Evolutionary conservation across 2,329 filamentous ascomycete genomes (phyloP), one percentile per base, ranked within the genome.

Genomic region (Alternaria sp.): DNA sequence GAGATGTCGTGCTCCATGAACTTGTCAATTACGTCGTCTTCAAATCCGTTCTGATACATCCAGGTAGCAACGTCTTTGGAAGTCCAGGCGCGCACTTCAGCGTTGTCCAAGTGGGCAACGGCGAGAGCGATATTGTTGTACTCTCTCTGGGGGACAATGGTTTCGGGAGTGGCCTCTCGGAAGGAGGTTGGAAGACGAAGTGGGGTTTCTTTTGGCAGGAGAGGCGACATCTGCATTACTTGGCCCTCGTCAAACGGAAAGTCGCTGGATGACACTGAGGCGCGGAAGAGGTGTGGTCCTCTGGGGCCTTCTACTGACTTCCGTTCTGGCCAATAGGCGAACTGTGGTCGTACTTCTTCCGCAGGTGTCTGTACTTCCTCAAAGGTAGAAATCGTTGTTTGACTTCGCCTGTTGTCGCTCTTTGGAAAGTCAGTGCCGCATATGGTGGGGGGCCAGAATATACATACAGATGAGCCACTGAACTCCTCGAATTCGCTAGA

Each of bases 1-100:
- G 91, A 93, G 78, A 99, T 97, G 76, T 99, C 95, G 79, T 99
- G 96, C 73, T 91, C 88, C 65, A 94, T 87, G 74, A 99, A 97
- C 71, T 91, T 92, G 74, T 96, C 90, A 11, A 96, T 90, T 55
- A 95, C 86, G 7, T 86, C 83, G 55, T 88, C 83, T 77, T 97
- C 94, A 76, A 97, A 89, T 71, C 92, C 93, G 47, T 90, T 88
- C 78, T 93, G 88, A 74, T 90, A 87, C 93, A 97, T 96, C 88
- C 92, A 96, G 75, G 92, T 89, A 59, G 92, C 91, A 46, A 96
- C 92, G 81, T 93, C 90, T 75, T 89, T 87, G 4, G 92, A 90
- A 14, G 88, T 87, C 93, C 92, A 96, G 47, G 83, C 82, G 15
- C 86, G 84, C 63, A 95, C 85, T 54, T 86, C 84, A 23, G 82